Evolutionary conservation across 2,329 filamentous ascomycete genomes (phyloP), one percentile per base, ranked within the genome.

Genomic region (Microthyrium microscopicum): DNA sequence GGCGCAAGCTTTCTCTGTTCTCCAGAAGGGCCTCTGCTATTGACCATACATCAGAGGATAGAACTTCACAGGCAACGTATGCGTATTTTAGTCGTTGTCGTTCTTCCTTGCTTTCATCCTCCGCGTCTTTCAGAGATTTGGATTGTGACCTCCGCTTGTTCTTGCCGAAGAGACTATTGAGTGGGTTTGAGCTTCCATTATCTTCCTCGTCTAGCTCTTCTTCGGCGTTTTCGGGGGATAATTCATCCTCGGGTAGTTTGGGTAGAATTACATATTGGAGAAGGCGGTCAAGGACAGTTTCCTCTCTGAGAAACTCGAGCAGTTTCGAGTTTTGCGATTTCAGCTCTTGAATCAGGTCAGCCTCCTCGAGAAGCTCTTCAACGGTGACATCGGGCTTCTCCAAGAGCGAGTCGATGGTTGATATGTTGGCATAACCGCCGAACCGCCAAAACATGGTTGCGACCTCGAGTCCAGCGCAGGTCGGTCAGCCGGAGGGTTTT

Each of bases 391-490:
- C 81, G 46, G 72, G 75, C 59, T 93, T 93, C 55, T 98, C 89
- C 55, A 98, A 83, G 51, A 98, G 81, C 46, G 77, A 84, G 60
- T 95, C 89, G 58, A 98, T 83, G 52, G 85, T 79, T 49, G 87
- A 94, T 60, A 93, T 79, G 68, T 83, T 92, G 67, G 85, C 82
- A 69, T 95, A 95, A 53, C 84, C 84, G 69, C 89, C 87, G 69
- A 95, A 98, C 62, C 87, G 79, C 89, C 89, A 98, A 62, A 98
- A 98, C 89, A 98, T 98, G 65, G 58, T 87, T 75, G 40, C 26
- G n/a, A n/a, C n/a, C n/a, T n/a, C n/a, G n/a, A n/a, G n/a, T n/a
- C n/a, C n/a, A n/a, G n/a, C n/a, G n/a, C n/a, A n/a, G n/a, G n/a
- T n/a, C n/a, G n/a, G n/a, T n/a, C n/a, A n/a, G n/a, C n/a, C n/a